Base-by-base conservation (phyloP, 108 stramenopile species). In the Discostella stelligeroides region DNA sequence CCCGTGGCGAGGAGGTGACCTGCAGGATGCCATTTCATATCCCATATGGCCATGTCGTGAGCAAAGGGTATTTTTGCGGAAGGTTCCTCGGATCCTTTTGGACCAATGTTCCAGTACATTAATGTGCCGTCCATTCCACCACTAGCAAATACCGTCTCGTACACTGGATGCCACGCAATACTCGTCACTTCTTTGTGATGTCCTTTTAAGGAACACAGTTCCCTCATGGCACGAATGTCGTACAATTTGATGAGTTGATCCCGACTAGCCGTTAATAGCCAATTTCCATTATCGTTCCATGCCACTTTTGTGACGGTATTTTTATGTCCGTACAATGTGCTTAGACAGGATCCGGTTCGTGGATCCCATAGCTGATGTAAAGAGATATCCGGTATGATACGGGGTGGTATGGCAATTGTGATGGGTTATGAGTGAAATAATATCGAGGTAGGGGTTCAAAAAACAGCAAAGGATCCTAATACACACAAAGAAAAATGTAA, bases 1-100 rank as follows among this genome's bases (percentile, higher is more conserved):
- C 88, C 97, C 11, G 93, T 94, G 0, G 96, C 96, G 25, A 98
- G 67, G 66, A 94, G 76, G 70, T 97, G 95, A 8, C 98, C 98
- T 7, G 90, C 85, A 4, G 98, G 98, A 80, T 97, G 96, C 97
- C 97, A 98, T 70, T 89, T 88, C 82, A 97, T 74, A 78, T 94
- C 94, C 96, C 96, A 97, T 66, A 98, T 92, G 23, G 98, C 94
- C 87, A 94, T 92, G 45, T 98, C 97, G 80, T 98, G 98, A 17
- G 98, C 98, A 70, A 76, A 92, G 10, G 87, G 95, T 20, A 95
- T 82, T 47, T 81, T 84, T 15, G 87, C 91, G 0, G 81, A 82
- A 4, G 94, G 92, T 57, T 92, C 90, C 54, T 91, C 90, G 5
- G 77, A 72, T n/a, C 92, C 91, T 76, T 92, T 94, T 40, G 94